These are phyloP conservation scores for Penicillium angulare DNA, from an alignment of 495 filamentous ascomycete genomes.

Conservation along the genomic window DNA sequence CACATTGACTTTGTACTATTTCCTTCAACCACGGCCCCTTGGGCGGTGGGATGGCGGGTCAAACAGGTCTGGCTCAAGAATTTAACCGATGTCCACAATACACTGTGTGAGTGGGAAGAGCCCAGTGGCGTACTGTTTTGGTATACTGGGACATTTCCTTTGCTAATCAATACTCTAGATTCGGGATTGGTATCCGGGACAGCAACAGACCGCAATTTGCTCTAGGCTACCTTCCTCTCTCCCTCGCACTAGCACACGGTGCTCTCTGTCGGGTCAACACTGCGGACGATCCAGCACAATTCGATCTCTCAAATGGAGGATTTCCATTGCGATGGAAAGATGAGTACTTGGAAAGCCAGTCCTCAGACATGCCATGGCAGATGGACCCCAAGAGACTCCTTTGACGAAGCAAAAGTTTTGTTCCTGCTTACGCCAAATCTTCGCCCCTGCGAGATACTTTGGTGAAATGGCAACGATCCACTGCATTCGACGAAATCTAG, in stretches of 20 bases:
- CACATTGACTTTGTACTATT: conserved; percentile 14
- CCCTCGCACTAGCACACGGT: conserved; percentile 14
- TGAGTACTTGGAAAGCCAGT: conserved; percentile 17
- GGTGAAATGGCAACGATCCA: conserved; percentile 9
- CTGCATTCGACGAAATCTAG: conserved; percentile 13
- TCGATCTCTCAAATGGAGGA: conserved; percentile 8
- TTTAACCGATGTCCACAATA: conserved; percentile 16
- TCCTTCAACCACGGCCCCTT: conserved; percentile 9
- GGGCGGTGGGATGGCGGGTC: conserved; percentile 12
- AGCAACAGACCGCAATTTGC: conserved; percentile 19
- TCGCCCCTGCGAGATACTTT: conserved; percentile 14
- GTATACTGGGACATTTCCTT: background rate
- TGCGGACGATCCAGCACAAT: conserved; percentile 14
- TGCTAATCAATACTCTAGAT: conserved; percentile 7
- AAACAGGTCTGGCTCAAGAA: conserved; percentile 15
- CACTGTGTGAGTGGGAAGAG: conserved; percentile 19
- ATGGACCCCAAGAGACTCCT: conserved; percentile 18
- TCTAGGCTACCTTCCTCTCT: conserved; percentile 13
- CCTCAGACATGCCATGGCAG: conserved; percentile 21
- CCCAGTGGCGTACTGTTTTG: background rate
- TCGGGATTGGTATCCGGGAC: conserved; percentile 22
- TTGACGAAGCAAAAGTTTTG: conserved; percentile 12
- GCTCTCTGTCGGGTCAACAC: conserved; percentile 18
- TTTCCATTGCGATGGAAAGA: conserved; percentile 16
- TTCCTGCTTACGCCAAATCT: conserved; percentile 7